Conservation (phyloP, 2,329 filamentous ascomycete genomes). For the Hortaea sp. region DNA sequence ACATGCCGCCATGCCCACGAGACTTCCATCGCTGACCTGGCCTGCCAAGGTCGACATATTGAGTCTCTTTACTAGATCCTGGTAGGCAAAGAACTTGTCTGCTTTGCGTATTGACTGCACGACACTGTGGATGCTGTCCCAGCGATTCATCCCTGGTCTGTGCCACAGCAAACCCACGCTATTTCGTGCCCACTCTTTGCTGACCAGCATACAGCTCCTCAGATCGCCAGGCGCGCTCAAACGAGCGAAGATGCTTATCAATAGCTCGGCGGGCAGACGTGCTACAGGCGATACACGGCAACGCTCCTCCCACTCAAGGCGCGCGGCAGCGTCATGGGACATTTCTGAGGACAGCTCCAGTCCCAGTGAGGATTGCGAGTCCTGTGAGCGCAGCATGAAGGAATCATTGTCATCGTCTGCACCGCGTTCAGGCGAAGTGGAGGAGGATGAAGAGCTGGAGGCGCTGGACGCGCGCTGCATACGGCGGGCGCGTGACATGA, state of each 20-base stretch:
- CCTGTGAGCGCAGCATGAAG: slow-evolving; percentile 71
- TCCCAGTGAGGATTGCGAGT: slow-evolving; percentile 85
- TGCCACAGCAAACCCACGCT: slow-evolving; percentile 93
- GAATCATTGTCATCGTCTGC: slow-evolving; percentile 92
- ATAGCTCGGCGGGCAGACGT: slow-evolving; percentile 81
- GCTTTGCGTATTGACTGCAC: slow-evolving; percentile 64
- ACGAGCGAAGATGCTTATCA: slow-evolving; percentile 85
- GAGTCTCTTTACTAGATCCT: slow-evolving; percentile 80
- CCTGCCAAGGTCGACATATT: slow-evolving; percentile 74
- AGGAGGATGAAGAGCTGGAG: slow-evolving; percentile 49
- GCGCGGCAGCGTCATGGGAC: slow-evolving; percentile 57
- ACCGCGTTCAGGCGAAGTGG: slow-evolving; percentile 62
- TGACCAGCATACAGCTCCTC: slow-evolving; percentile 85
- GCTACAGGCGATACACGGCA: slow-evolving; percentile 69
- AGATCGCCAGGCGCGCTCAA: slow-evolving; percentile 64
- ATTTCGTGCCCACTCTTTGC: slow-evolving; percentile 84
- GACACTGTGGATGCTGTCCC: slow-evolving; percentile 70
- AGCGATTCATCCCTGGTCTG: slow-evolving; percentile 79
- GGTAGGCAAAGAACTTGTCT: slow-evolving; percentile 78
- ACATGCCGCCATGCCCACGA: slow-evolving; percentile 71
- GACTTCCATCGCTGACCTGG: slow-evolving; percentile 78
- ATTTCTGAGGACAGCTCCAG: slow-evolving; percentile 47
- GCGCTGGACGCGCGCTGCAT: slow-evolving; percentile 22
- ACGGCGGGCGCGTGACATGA: slow-evolving; percentile 18
- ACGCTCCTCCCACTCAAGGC: slow-evolving; percentile 47